Percentiles rank a stretch among this genome's conserved stretches.
Evolutionary conservation across 768 basidiomycete species (phyloP).

Genomic region (Pleurotus eryngii): DNA sequence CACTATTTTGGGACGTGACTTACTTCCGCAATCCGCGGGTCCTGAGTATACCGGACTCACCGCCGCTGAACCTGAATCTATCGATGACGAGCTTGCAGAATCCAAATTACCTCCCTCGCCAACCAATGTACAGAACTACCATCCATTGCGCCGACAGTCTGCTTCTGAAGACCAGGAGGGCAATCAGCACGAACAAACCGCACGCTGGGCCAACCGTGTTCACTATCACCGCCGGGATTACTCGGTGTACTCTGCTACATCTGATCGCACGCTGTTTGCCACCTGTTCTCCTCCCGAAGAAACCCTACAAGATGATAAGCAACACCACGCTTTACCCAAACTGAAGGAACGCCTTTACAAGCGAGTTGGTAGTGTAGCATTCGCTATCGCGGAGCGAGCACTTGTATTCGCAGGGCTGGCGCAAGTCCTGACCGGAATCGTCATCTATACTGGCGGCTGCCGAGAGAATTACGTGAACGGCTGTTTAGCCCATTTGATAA

Average conservation of each 20-base stretch:
- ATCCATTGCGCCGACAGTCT: background rate
- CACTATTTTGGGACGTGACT: constrained; percentile 51
- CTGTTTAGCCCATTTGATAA: constrained; percentile 90
- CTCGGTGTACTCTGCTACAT: constrained; percentile 38
- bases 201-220: constrained; percentile 32
- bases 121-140: background rate
- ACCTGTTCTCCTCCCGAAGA: constrained; percentile 55
- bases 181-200: constrained; percentile 36
- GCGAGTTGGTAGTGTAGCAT: constrained; percentile 44
- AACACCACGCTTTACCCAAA: constrained; percentile 9
- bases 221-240: constrained; percentile 39
- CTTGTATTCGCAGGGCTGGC: constrained; percentile 73
- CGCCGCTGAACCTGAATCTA: constrained; percentile 43
- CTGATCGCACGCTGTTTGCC: constrained; percentile 54
- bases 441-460: constrained; percentile 86
- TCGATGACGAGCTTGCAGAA: constrained; percentile 39
- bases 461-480: constrained; percentile 74
- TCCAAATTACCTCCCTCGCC: constrained; percentile 31
- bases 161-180: constrained; percentile 14
- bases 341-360: constrained; percentile 20
- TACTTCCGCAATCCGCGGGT: constrained; percentile 18
- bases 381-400: constrained; percentile 54
- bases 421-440: constrained; percentile 65
- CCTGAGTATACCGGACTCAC: constrained; percentile 62
- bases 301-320: constrained; percentile 45